Conservation (phyloP, 371 early-diverging fungal genomes). For the Paraphysoderma sedebokerense region DNA sequence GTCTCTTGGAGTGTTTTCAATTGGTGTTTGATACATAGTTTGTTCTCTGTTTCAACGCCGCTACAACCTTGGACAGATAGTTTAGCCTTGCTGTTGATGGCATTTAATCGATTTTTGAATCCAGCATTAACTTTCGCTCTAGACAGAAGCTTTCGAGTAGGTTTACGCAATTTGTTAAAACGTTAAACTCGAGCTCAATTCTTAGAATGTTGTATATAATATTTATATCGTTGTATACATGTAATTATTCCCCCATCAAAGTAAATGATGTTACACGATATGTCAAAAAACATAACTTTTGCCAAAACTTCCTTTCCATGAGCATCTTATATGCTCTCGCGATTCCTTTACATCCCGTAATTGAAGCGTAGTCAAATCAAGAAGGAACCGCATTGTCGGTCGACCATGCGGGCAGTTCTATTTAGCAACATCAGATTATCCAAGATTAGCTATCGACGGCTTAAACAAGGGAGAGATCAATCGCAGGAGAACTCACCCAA, state of each 20-base stretch:
- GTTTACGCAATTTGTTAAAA: constrained; percentile 10
- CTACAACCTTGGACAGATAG: not conserved
- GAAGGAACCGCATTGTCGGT: constrained; percentile 81
- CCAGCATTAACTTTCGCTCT: not conserved
- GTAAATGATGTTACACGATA: not conserved
- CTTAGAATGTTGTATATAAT: constrained; percentile 10
- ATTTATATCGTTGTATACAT: too few species aligned
- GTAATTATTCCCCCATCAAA: not conserved
- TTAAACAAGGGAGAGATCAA: not conserved
- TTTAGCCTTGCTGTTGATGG: not conserved
- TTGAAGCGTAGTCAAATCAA: constrained; percentile 14
- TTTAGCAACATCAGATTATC: not conserved
- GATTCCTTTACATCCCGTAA: not conserved
- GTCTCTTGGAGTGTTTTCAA: not conserved
- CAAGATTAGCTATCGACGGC: not conserved
- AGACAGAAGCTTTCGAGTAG: not conserved
- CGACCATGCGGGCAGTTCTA: constrained; percentile 97
- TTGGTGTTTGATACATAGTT: not conserved
- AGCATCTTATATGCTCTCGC: not conserved
- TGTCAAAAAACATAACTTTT: constrained; percentile 2
- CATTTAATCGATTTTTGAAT: not conserved
- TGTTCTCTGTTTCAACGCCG: not conserved
- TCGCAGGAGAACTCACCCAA: constrained; percentile 9
- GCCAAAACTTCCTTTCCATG: constrained; percentile 3
- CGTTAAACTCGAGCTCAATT: constrained; percentile 7